A percentile compares a stretch with the other conserved stretches of the same genome.
Conservation (phyloP, 805 yeast genomes). For the Candida glaebosa region DNA sequence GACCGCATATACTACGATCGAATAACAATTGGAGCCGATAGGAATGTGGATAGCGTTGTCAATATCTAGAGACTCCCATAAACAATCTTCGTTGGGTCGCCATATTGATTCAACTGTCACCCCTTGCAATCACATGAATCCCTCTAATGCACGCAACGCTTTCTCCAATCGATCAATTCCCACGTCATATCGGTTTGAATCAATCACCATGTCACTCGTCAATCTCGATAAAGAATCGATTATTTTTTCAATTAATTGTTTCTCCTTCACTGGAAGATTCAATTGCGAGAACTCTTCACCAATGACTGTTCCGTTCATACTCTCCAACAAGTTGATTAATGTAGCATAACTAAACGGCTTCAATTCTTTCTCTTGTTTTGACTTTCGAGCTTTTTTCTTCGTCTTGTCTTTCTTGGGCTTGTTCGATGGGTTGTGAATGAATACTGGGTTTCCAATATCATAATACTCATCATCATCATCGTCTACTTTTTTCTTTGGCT, state of each 20-base stretch:
- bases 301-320: constrained; percentile 58
- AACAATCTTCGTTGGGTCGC: too few species aligned
- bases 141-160: constrained; percentile 85
- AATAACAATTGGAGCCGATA: too few species aligned
- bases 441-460: constrained; percentile 37
- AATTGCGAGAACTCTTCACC: constrained; percentile 72
- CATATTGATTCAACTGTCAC: too few species aligned
- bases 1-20: too few species aligned
- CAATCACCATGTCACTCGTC: constrained; percentile 87
- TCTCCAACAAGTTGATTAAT: constrained; percentile 49
- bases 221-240: constrained; percentile 81
- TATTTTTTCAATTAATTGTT: constrained; percentile 75
- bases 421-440: constrained; percentile 25
- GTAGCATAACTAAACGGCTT: constrained; percentile 43
- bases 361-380: constrained; percentile 11
- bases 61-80: too few species aligned
- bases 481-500: constrained; percentile 3
- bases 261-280: constrained; percentile 72
- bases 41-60: too few species aligned
- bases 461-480: constrained; percentile 27
- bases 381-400: constrained; percentile 5
- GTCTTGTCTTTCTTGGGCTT: constrained; percentile 16
- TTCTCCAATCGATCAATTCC: constrained; percentile 76
- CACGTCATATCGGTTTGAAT: constrained; percentile 74
- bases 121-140: too few species aligned